Conservation (phyloP, 208 protist species). For the Leptomonas pyrrhocoris region DNA sequence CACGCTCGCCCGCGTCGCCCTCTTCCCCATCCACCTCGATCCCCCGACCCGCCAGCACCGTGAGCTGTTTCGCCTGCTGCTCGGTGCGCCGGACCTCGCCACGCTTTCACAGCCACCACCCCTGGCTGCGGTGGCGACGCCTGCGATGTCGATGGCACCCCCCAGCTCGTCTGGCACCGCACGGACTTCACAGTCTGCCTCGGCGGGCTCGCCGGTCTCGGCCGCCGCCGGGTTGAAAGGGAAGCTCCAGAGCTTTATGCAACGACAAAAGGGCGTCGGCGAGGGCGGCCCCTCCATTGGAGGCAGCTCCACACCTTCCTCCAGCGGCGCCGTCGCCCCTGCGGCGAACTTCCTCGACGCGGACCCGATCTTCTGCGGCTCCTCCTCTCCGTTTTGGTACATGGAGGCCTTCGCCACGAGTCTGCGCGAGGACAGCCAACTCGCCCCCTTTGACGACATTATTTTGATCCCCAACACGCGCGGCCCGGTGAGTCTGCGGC, state of each 20-base stretch:
- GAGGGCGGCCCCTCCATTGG: no score
- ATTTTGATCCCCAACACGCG: constrained; percentile 89
- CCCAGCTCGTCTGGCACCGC: neutral
- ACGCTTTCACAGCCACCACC: neutral
- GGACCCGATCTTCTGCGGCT: constrained; percentile 11
- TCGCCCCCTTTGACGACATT: constrained; percentile 84
- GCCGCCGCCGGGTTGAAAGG: neutral
- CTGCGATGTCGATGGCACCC: neutral
- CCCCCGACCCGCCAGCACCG: constrained; percentile 86
- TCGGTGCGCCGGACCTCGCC: constrained; percentile 44
- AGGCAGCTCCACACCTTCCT: neutral
- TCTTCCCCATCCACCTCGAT: constrained; percentile 90
- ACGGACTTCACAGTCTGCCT: neutral
- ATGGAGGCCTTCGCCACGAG: constrained; percentile 71
- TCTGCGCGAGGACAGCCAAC: constrained; percentile 65
- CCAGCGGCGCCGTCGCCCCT: neutral
- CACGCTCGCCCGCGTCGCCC: constrained; percentile 60
- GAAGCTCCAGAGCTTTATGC: neutral
- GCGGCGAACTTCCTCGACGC: neutral
- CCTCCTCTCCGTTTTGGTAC: constrained; percentile 55
- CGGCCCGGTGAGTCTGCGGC: constrained; percentile 73
- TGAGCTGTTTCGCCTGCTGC: constrained; percentile 81
- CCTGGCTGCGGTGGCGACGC: neutral
- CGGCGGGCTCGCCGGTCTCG: neutral
- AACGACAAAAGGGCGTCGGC: no score